Percentiles rank a stretch among this genome's conserved stretches.
Evolutionary conservation across 441 rosid species (phyloP).

Genomic region (Biscutella auriculata): DNA sequence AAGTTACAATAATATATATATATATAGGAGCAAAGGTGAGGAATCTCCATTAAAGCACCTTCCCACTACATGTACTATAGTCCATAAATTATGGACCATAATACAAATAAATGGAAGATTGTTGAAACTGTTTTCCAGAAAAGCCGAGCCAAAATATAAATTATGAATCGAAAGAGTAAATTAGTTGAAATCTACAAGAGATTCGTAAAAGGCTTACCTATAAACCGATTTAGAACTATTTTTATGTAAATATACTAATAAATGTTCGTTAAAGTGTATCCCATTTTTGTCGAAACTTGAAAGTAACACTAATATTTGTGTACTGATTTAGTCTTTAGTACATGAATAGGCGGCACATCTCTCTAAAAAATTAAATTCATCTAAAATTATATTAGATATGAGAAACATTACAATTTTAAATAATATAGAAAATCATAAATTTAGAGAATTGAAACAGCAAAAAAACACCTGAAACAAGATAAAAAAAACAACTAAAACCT

Average conservation of each 20-base stretch:
- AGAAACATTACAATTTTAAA: no score
- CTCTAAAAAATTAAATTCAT: no score
- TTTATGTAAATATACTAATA: neutral
- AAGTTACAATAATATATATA: constrained; percentile 9
- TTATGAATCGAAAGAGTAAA: neutral
- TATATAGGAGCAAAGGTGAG: constrained; percentile 13
- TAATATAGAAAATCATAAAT: no score
- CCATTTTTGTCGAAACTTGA: neutral
- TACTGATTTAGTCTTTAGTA: no score
- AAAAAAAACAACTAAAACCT: no score
- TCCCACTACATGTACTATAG: constrained; percentile 23
- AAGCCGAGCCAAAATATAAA: neutral
- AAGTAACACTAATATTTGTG: neutral
- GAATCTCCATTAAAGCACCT: constrained; percentile 26
- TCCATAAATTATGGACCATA: constrained; percentile 3
- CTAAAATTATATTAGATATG: no score
- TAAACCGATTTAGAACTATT: neutral
- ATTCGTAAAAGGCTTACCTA: neutral
- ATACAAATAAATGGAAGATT: neutral
- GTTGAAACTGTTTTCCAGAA: neutral
- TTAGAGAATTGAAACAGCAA: no score
- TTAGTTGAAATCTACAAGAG: neutral
- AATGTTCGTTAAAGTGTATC: neutral
- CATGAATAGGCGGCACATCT: no score
- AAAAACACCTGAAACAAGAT: no score